Evolutionary conservation across 306 rosid species (phyloP), one percentile per base, ranked within the genome.

Genomic region (Quercus engelmannii): DNA sequence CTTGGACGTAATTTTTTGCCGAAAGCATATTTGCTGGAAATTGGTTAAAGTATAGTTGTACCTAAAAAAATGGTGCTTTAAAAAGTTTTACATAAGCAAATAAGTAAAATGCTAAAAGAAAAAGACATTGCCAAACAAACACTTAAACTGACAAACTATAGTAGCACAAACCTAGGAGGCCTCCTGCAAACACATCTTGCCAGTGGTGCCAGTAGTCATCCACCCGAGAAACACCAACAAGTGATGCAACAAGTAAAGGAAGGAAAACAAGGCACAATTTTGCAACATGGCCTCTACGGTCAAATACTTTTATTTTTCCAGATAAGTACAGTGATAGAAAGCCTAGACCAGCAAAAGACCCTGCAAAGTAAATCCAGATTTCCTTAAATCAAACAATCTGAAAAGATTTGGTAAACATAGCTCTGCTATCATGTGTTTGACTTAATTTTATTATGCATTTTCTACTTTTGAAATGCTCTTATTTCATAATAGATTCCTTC

Each of bases 181-280:
- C 93, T 87, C 98, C 98, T 3, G 91, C 95, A 85, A 93, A 89
- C 75, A 93, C 98, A 13, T 93, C 98, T 78, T 89, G 86, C 97
- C 98, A 94, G 79, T 94, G 98, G 85, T 94, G 98, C 98, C 98
- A 90, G 75, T 94, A 94, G 84, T 94, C 98, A 79, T 94, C 97
- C 43, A 94, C 89, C 71, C 90, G 87, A 76, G 98, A 94, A 80
- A 94, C 56, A 52, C 87, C 98, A 20, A 94, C 97, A n/a, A 94
- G 98, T 38, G 96, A 80, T 38, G 97, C 98, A 71, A 83, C 4
- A n/a, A 94, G 94, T 79, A 94, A 81, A 43, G 98, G 98, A 20
- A 89, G 78, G 67, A 94, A 81, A 76, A 88, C 86, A 67, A 94
- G 69, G 84, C 98, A 92, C 30, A 92, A 86, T 72, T 94, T 94